Evolutionary conservation across 192 early-diverging fungal genomes (phyloP).

Genomic region (Podila verticillata): DNA sequence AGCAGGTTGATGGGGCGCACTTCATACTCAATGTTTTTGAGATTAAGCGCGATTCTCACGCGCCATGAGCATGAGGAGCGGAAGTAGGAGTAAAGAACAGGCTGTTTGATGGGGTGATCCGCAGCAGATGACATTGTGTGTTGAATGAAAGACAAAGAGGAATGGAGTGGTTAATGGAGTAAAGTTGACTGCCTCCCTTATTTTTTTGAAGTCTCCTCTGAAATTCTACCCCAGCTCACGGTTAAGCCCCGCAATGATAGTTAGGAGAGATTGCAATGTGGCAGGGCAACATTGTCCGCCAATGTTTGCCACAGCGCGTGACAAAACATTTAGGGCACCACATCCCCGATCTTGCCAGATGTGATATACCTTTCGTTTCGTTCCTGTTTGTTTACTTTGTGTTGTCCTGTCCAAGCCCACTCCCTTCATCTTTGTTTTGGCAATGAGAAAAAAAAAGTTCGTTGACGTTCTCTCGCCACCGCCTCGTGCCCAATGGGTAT

Average conservation of each 20-base stretch:
- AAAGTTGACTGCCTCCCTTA: too few relatives aligned
- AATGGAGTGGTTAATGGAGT: constrained; percentile 4
- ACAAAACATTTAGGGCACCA: neutral
- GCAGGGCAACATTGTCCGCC: too few relatives aligned
- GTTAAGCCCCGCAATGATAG: neutral
- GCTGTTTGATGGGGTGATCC: constrained; percentile 20
- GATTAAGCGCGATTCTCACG: constrained; percentile 77
- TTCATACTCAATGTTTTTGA: constrained; percentile 83
- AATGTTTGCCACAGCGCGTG: too few relatives aligned
- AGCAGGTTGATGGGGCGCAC: constrained; percentile 71
- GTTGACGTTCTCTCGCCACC: too few relatives aligned
- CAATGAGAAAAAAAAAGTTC: too few relatives aligned
- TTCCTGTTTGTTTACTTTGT: neutral
- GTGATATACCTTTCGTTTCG: neutral
- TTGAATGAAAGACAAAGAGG: neutral
- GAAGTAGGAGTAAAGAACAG: constrained; percentile 80
- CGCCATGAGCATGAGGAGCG: constrained; percentile 81
- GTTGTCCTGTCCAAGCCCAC: too few relatives aligned
- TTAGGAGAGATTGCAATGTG: too few relatives aligned
- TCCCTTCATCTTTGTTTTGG: too few relatives aligned
- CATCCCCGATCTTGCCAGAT: too few relatives aligned
- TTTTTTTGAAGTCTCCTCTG: too few relatives aligned
- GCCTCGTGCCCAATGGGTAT: too few relatives aligned
- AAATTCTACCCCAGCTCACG: neutral
- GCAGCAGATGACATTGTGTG: constrained; percentile 10